Evolutionary conservation across 345 rosid genomes (phyloP).

Genomic region (Rhodomyrtus tomentosa): DNA sequence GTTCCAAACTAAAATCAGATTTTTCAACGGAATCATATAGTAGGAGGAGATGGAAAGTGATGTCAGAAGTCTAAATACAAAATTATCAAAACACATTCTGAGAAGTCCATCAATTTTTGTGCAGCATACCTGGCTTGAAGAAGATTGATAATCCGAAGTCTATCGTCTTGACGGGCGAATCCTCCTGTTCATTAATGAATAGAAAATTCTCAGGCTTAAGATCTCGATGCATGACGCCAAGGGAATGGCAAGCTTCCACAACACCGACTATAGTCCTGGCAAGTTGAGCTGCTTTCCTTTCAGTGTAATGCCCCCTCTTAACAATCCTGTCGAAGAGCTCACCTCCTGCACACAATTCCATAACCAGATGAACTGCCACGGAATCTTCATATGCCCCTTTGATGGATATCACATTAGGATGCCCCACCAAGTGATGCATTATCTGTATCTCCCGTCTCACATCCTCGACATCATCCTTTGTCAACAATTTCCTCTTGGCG

Average conservation of each 20-base stretch:
- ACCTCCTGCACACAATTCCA: conserved; percentile 89
- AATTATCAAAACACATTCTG: neutral
- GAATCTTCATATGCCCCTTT: conserved; percentile 84
- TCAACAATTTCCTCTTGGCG: conserved; percentile 61
- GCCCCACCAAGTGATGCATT: conserved; percentile 74
- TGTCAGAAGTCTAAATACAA: neutral
- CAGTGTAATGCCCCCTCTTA: conserved; percentile 34
- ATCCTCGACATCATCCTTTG: conserved; percentile 65
- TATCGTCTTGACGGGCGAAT: conserved; percentile 4
- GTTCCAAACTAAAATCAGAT: neutral
- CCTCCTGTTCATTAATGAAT: conserved; percentile 4
- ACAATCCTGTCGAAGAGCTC: conserved; percentile 87
- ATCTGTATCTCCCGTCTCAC: conserved; percentile 90
- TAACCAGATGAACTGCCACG: conserved; percentile 79
- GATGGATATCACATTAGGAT: conserved; percentile 57
- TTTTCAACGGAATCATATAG: neutral
- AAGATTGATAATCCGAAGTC: conserved; percentile 7
- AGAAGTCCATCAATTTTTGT: neutral
- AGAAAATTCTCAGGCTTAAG: conserved; percentile 11
- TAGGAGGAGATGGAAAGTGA: neutral
- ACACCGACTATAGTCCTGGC: conserved; percentile 7
- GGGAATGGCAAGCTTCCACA: conserved; percentile 8
- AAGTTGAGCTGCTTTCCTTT: conserved; percentile 7
- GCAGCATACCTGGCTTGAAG: conserved; percentile 11
- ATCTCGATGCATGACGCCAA: conserved; percentile 10